Percentiles rank a stretch among this genome's conserved stretches.
Conservation (phyloP, 257 asterid species). For the Solanum stenotomum region DNA sequence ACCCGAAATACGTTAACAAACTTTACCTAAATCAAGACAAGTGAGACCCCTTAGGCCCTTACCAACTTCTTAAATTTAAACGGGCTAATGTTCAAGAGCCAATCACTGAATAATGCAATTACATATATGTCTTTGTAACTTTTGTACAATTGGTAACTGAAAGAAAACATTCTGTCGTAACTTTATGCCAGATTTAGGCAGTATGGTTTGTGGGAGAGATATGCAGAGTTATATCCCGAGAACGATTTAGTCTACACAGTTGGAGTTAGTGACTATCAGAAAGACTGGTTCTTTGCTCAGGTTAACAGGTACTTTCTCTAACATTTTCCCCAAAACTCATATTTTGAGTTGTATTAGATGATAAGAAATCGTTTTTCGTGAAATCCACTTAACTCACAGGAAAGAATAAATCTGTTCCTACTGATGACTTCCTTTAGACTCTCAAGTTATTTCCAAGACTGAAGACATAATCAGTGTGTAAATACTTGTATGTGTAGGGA, state of each 20-base stretch:
- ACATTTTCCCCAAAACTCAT: not conserved
- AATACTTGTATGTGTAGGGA: slow-evolving; percentile 3
- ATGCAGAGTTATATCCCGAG: slow-evolving; percentile 1
- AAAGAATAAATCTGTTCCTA: not conserved
- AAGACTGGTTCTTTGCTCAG: slow-evolving; percentile 20
- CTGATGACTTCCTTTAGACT: not conserved
- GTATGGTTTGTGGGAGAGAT: slow-evolving; percentile 17
- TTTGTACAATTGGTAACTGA: not conserved
- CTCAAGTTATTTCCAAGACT: not conserved
- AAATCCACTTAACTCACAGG: not conserved
- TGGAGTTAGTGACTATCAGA: slow-evolving; percentile 7
- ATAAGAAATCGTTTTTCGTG: not conserved
- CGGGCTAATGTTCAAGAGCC: not conserved
- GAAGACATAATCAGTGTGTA: not conserved
- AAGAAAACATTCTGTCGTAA: not conserved
- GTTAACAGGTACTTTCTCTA: not conserved
- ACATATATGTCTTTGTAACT: not conserved
- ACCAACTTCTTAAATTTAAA: not conserved
- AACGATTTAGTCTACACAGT: slow-evolving; percentile 1
- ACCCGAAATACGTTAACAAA: slow-evolving; percentile 4
- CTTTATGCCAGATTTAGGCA: slow-evolving; percentile 4
- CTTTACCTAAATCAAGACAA: not conserved
- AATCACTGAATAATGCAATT: not conserved
- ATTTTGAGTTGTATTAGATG: not conserved
- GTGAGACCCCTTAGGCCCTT: not conserved